Conservation (phyloP, 2,329 filamentous ascomycete genomes). For the Pseudogymnoascus sp. region DNA sequence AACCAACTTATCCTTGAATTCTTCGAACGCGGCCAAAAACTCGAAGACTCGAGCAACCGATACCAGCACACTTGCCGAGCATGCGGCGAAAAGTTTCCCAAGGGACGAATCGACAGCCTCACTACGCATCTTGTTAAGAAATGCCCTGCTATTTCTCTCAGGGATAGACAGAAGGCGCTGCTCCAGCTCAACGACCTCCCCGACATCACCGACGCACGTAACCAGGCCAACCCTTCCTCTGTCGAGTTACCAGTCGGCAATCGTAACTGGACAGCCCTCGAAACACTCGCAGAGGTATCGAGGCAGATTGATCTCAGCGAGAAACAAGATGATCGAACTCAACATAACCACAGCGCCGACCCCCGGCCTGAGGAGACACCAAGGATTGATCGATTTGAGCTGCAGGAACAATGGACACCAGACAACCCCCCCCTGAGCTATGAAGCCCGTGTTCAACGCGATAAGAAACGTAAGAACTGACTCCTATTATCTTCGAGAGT, state of each 20-base stretch:
- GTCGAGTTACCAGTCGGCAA: conserved; percentile 38
- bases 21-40: conserved; percentile 78
- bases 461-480: conserved; percentile 33
- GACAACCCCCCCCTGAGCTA: conserved; percentile 48
- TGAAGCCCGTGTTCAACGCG: conserved; percentile 33
- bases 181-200: conserved; percentile 64
- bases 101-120: conserved; percentile 78
- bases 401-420: conserved; percentile 52
- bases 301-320: conserved; percentile 64
- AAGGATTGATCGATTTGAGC: conserved; percentile 35
- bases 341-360: conserved; percentile 37
- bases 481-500: conserved; percentile 10
- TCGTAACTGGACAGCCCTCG: conserved; percentile 69
- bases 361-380: conserved; percentile 19
- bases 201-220: conserved; percentile 36
- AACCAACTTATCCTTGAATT: conserved; percentile 81
- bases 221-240: conserved; percentile 31
- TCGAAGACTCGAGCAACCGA: conserved; percentile 82
- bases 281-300: conserved; percentile 82
- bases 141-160: conserved; percentile 69
- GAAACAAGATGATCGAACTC: conserved; percentile 47
- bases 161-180: conserved; percentile 68
- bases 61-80: conserved; percentile 87
- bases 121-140: conserved; percentile 77
- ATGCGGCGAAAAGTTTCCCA: conserved; percentile 83